phyloP scores from a whole-genome alignment of 2,329 filamentous ascomycete species.

The Chaetomium sp. region DNA sequence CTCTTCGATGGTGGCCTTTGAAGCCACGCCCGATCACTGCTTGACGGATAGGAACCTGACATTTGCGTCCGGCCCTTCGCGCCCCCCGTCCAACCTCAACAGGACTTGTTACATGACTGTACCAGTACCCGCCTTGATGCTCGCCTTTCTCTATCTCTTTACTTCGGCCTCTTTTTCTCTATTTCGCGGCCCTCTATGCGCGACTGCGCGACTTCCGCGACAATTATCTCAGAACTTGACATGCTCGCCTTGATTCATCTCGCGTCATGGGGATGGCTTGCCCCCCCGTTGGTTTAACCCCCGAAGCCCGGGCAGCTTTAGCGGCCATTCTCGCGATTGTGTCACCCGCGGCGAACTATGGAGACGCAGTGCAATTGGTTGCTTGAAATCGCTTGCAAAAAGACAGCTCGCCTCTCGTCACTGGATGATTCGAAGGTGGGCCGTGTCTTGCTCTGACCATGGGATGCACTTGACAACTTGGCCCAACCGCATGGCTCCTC shows the following conservation, averaged over 20 bases:
- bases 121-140: conserved; percentile 13
- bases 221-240: too few species aligned
- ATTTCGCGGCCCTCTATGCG: too few species aligned
- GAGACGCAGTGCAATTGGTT: background rate
- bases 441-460: conserved; percentile 4
- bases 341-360: background rate
- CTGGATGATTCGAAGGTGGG: conserved; percentile 6
- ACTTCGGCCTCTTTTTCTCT: background rate
- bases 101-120: conserved; percentile 17
- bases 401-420: background rate
- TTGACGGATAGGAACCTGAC: conserved; percentile 5
- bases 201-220: too few species aligned
- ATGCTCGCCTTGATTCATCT: too few species aligned
- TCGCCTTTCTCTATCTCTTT: background rate
- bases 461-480: conserved; percentile 6
- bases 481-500: background rate
- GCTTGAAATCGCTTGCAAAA: conserved; percentile 1
- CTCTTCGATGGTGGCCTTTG: conserved; percentile 9
- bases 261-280: background rate
- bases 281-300: background rate
- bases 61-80: conserved; percentile 9
- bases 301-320: background rate
- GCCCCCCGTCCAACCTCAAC: background rate
- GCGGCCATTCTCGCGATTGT: background rate
- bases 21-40: conserved; percentile 12